Base-by-base conservation (phyloP, 1,284 basidiomycete genomes). In the Moniliophthora roreri region DNA sequence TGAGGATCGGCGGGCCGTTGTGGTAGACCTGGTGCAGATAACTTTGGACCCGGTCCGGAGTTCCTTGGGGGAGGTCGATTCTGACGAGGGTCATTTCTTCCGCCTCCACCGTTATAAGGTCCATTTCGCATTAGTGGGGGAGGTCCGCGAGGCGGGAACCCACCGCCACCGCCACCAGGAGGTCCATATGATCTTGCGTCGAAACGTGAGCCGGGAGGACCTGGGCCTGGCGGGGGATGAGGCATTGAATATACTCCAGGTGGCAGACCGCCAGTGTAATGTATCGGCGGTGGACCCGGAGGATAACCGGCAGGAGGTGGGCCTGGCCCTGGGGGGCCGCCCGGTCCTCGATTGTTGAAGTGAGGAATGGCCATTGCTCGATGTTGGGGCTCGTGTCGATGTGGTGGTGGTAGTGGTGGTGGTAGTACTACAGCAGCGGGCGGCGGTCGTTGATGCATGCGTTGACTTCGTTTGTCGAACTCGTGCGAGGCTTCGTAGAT, bases 401-500 rank as follows among this genome's bases (percentile, higher is more conserved):
- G 44, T 32, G 16, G 26, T 16, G 44, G 26, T 8, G 28, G 24
- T 8, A 24, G 3, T 18, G 44, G 44, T 11, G 21, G 44, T 18
- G 24, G 44, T 28, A 10, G 39, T 18, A 16, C 36, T 37, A 13
- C 13, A 11, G 39, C 39, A 40, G 44, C 21, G 11, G 23, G 24
- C 16, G 23, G 44, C 11, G 24, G 44, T 11, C 24, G 41, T 21
- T 46, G 24, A n/a, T 28, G 21, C 21, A 61, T 72, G 24, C 84
- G 80, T 38, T 86, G 82, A 15, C 85, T 85, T 21, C 90, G 84
- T 62, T 85, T 89, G 69, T 93, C 90, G 50, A 89, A 88, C 66
- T 93, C 91, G 63, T 93, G 91, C 0, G 91, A 93, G 0, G 91
- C 79, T 68, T 89, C 86, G 62, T 91, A 92, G 9, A 78, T 73